These are phyloP conservation scores for Didymella pomorum DNA, from an alignment of 2,329 filamentous ascomycete species.

Conservation along the genomic window DNA sequence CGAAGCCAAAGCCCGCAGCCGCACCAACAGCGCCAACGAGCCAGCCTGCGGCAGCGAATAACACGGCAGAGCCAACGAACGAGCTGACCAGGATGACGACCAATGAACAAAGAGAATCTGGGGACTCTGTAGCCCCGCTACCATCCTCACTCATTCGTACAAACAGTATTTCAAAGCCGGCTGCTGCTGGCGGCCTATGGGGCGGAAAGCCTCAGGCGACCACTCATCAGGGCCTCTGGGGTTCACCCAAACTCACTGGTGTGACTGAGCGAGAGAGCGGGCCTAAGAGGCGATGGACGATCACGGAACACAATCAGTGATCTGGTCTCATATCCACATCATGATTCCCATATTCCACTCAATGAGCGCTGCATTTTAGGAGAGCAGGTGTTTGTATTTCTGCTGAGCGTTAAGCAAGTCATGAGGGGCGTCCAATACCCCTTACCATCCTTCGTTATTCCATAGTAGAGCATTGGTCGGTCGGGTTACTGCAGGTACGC, in stretches of 20 bases:
- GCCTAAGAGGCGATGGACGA: constrained; percentile 56
- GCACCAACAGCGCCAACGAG: not conserved
- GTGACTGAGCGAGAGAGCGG: constrained; percentile 49
- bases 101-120: constrained; percentile 40
- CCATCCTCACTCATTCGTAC: constrained; percentile 30
- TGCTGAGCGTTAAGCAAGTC: constrained; percentile 16
- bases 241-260: constrained; percentile 46
- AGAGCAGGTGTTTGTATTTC: not conserved
- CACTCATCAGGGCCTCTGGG: constrained; percentile 54
- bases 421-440: constrained; percentile 4
- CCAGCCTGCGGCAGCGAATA: constrained; percentile 4
- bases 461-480: not conserved
- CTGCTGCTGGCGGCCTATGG: constrained; percentile 36
- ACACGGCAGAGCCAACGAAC: constrained; percentile 16
- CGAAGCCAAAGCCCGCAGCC: constrained; percentile 19
- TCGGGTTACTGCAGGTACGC: constrained; percentile 18
- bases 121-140: constrained; percentile 44
- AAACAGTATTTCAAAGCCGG: constrained; percentile 19
- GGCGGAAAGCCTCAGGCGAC: constrained; percentile 29
- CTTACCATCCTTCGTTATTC: not conserved
- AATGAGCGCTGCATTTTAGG: not conserved
- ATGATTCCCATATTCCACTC: not conserved
- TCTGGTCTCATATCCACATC: not conserved
- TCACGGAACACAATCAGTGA: constrained; percentile 46
- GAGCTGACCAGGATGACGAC: constrained; percentile 27